Evolutionary conservation across 2,329 filamentous ascomycete species (phyloP), one percentile per base, ranked within the genome.

Genomic region (Diatrype stigma): DNA sequence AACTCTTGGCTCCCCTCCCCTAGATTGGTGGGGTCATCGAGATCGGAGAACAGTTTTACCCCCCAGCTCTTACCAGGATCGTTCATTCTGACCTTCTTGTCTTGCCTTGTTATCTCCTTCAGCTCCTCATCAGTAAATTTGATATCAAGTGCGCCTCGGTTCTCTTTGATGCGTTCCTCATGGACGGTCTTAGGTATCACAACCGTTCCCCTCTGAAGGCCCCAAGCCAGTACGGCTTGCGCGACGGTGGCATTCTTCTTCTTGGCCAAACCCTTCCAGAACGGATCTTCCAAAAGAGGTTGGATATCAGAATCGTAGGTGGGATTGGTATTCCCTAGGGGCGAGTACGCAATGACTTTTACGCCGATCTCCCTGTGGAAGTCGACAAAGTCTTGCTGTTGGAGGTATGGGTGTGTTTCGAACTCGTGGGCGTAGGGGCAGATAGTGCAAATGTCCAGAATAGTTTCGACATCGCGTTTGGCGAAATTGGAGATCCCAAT

Each of bases 401-500:
- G 76, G 21, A 79, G 60, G 63, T 75, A 79, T 2, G 76, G 77
- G 54, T 79, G 76, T 21, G 75, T 72, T 61, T 79, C 76, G 48
- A 79, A 77, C 66, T 86, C 81, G 63, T 86, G 82, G 14, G 76
- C 77, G 11, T 77, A 76, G 1, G 82, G 82, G 2, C 72, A 67
- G 45, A 83, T 68, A 4, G 64, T 67, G 40, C 73, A 74, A 42
- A 75, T 66, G n/a, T 68, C 58, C 34, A 74, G 49, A 12, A 76
- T 60, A 7, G 60, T 52, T 55, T 73, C 63, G 5, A 76, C 56
- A n/a, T 75, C 67, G 7, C 55, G 51, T 50, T 62, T 61, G 6
- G 67, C 67, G 70, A 85, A 86, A 69, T 86, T 86, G 50, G 80
- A 84, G 42, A 86, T 74, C 46, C 84, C 83, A 48, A 86, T 83